These are phyloP conservation scores for Pseudogymnoascus sp. DNA, from an alignment of 2,329 filamentous ascomycete genomes.

Conservation along the genomic window DNA sequence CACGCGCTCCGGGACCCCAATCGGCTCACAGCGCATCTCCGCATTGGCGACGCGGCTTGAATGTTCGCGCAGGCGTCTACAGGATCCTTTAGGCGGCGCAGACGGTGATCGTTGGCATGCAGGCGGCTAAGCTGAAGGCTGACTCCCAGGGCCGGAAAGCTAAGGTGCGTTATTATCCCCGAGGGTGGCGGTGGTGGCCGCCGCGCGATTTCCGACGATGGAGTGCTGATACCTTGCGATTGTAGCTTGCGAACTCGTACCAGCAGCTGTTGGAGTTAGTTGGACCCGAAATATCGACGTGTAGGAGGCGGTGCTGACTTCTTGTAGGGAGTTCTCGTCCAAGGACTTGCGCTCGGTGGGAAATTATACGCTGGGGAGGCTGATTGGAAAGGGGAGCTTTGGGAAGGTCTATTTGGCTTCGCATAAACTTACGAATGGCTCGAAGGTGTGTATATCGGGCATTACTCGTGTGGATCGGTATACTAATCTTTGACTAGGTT, in stretches of 20 bases:
- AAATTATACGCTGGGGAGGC: constrained; percentile 83
- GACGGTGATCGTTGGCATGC: constrained; percentile 35
- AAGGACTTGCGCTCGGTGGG: constrained; percentile 87
- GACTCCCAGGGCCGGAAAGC: constrained; percentile 55
- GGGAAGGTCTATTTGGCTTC: constrained; percentile 95
- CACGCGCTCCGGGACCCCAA: background rate
- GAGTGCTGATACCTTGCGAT: constrained; percentile 29
- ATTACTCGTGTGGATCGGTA: background rate
- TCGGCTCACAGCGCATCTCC: constrained; percentile 9
- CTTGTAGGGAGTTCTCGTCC: constrained; percentile 78
- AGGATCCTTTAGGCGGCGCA: constrained; percentile 24
- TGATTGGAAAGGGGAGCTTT: constrained; percentile 97
- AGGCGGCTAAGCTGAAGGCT: constrained; percentile 48
- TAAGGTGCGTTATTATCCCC: constrained; percentile 38
- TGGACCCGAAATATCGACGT: background rate
- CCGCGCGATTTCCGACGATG: constrained; percentile 18
- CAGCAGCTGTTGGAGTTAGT: constrained; percentile 89
- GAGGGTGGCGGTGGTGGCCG: background rate
- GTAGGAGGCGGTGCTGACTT: constrained; percentile 17
- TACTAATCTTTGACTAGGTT: constrained; percentile 50
- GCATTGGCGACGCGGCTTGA: constrained; percentile 17
- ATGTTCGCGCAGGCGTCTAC: constrained; percentile 24
- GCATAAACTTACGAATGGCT: constrained; percentile 97
- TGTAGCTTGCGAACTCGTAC: constrained; percentile 90
- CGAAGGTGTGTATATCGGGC: constrained; percentile 62